A percentile compares a stretch with the other conserved stretches of the same genome.
Conservation (phyloP, 495 filamentous ascomycete genomes). For the Astrothelium macrocarpum region DNA sequence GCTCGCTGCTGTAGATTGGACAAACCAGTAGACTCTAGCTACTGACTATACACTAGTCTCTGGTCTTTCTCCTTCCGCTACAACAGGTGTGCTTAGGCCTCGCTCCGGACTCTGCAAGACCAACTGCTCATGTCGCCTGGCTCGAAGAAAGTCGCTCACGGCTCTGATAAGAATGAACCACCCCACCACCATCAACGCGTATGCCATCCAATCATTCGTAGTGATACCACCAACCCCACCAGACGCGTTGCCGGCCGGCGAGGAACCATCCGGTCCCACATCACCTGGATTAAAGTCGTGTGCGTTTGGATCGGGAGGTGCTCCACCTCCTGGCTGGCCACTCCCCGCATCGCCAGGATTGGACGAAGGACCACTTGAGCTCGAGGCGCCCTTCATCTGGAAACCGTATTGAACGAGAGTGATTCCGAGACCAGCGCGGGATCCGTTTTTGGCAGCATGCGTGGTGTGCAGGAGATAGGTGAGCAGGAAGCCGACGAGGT, state of each 20-base stretch:
- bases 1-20: background rate
- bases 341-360: conserved; percentile 30
- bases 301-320: conserved; percentile 76
- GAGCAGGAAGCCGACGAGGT: conserved; percentile 90
- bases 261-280: conserved; percentile 37
- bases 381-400: conserved; percentile 59
- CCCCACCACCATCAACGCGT: conserved; percentile 89
- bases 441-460: conserved; percentile 95
- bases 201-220: conserved; percentile 81
- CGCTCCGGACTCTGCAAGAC: conserved; percentile 90
- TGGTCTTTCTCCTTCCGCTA: conserved; percentile 75
- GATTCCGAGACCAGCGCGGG: conserved; percentile 85
- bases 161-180: conserved; percentile 95
- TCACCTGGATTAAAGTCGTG: conserved; percentile 75
- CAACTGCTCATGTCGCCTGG: conserved; percentile 80
- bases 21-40: background rate
- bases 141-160: conserved; percentile 78
- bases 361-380: conserved; percentile 23
- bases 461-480: conserved; percentile 97
- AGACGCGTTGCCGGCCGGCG: conserved; percentile 28
- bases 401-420: conserved; percentile 96
- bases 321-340: conserved; percentile 42
- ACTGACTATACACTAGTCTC: conserved; percentile 63
- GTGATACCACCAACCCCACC: conserved; percentile 43
- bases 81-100: conserved; percentile 73